Conservation (phyloP, 2,329 filamentous ascomycete genomes). For the Pseudocercospora vitis region DNA sequence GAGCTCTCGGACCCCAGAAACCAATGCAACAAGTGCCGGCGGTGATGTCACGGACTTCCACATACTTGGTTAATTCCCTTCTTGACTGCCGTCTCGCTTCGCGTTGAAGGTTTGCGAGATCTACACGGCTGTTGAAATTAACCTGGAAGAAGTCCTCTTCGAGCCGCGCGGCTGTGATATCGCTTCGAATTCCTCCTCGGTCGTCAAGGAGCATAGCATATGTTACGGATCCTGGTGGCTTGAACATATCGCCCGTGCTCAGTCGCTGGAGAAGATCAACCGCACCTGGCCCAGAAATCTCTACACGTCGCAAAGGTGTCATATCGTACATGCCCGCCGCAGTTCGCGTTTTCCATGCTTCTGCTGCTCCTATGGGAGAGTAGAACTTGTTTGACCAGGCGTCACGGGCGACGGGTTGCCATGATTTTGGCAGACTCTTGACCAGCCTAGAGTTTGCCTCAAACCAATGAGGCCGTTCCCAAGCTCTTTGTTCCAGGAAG, state of each 20-base stretch:
- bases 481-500: slow-evolving; percentile 61
- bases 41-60: slow-evolving; percentile 59
- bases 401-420: slow-evolving; percentile 58
- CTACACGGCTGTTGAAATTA: slow-evolving; percentile 57
- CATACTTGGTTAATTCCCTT: slow-evolving; percentile 43
- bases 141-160: slow-evolving; percentile 55
- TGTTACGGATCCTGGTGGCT: slow-evolving; percentile 52
- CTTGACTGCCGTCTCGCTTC: slow-evolving; percentile 53
- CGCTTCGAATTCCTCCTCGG: slow-evolving; percentile 56
- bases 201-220: slow-evolving; percentile 59
- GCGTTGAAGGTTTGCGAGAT: slow-evolving; percentile 55
- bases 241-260: slow-evolving; percentile 53
- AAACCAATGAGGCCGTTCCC: slow-evolving; percentile 66
- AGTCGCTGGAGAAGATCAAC: slow-evolving; percentile 56
- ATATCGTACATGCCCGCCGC: slow-evolving; percentile 64
- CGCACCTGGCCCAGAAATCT: slow-evolving; percentile 59
- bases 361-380: slow-evolving; percentile 59
- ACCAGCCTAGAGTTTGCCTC: slow-evolving; percentile 57
- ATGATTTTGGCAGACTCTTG: slow-evolving; percentile 52
- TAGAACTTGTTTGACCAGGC: slow-evolving; percentile 59
- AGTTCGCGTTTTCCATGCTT: slow-evolving; percentile 66
- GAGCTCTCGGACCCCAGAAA: slow-evolving; percentile 60
- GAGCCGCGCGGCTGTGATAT: slow-evolving; percentile 58
- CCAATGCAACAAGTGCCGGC: slow-evolving; percentile 61
- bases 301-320: slow-evolving; percentile 59